Conservation (phyloP, 495 filamentous ascomycete species). For the Penicillium desertorum region DNA sequence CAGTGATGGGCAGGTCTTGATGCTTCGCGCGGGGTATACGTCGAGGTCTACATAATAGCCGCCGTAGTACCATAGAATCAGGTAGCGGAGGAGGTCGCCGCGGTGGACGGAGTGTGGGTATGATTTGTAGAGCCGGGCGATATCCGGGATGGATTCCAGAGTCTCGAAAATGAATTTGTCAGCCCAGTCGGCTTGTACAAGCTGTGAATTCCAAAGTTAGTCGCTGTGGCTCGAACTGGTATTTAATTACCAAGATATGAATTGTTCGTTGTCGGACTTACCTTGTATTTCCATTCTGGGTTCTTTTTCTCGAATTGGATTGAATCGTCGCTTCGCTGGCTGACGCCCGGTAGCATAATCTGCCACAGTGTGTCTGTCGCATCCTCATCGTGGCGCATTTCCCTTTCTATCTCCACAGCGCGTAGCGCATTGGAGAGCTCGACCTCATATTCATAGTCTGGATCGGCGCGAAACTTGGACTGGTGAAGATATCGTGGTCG, state of each 20-base stretch:
- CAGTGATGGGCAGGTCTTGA: slow-evolving; percentile 35
- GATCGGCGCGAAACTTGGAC: slow-evolving; percentile 33
- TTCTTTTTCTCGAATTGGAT: slow-evolving; percentile 33
- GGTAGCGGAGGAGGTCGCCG: slow-evolving; percentile 51
- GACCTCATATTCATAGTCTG: slow-evolving; percentile 30
- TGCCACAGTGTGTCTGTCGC: slow-evolving; percentile 37
- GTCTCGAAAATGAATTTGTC: slow-evolving; percentile 31
- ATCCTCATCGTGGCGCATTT: slow-evolving; percentile 8
- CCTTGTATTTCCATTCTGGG: slow-evolving; percentile 34
- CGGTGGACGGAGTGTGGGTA: slow-evolving; percentile 43
- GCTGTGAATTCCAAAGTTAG: slow-evolving; percentile 16
- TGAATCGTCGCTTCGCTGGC: slow-evolving; percentile 30
- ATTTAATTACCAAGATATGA: background rate
- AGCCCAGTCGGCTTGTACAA: slow-evolving; percentile 33
- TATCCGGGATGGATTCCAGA: slow-evolving; percentile 33
- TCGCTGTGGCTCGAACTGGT: background rate
- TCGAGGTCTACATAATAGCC: slow-evolving; percentile 55
- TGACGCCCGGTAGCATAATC: slow-evolving; percentile 28
- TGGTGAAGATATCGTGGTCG: slow-evolving; percentile 32
- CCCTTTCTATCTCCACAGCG: slow-evolving; percentile 24
- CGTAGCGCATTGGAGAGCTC: slow-evolving; percentile 26
- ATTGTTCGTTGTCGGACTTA: slow-evolving; percentile 11
- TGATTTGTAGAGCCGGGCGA: slow-evolving; percentile 30
- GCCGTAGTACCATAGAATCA: slow-evolving; percentile 48
- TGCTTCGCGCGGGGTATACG: slow-evolving; percentile 33